These are phyloP conservation scores for Coprinopsis strossmayeri DNA, from an alignment of 768 basidiomycete genomes.

Conservation along the genomic window DNA sequence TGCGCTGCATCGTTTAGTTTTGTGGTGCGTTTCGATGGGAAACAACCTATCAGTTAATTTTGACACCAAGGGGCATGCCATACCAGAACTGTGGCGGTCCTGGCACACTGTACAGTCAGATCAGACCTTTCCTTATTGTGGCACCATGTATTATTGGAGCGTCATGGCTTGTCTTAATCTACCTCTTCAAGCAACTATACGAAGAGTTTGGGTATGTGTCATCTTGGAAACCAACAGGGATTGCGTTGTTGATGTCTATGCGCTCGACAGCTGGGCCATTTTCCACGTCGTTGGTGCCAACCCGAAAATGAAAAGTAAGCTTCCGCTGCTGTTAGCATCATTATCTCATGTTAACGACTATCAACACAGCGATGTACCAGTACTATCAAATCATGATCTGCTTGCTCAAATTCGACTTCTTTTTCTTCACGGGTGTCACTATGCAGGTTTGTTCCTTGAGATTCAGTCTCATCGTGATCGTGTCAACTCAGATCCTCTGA, in stretches of 20 bases:
- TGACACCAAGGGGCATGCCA: background rate
- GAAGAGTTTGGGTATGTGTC: conserved; percentile 72
- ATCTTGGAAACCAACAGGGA: background rate
- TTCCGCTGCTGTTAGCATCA: background rate
- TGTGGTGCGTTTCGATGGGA: conserved; percentile 29
- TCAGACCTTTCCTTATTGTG: conserved; percentile 65
- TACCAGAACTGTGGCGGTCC: conserved; percentile 41
- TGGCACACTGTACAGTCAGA: conserved; percentile 50
- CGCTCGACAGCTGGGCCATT: conserved; percentile 66
- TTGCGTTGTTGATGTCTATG: conserved; percentile 2
- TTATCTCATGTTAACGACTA: background rate
- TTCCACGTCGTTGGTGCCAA: conserved; percentile 88
- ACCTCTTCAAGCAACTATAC: conserved; percentile 66
- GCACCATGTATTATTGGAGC: conserved; percentile 62
- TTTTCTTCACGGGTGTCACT: conserved; percentile 80
- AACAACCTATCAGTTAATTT: background rate
- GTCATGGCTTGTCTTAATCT: conserved; percentile 62
- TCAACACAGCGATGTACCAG: conserved; percentile 70
- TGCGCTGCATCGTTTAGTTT: conserved; percentile 29
- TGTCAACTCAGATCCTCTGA: background rate
- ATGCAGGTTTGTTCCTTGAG: conserved; percentile 58
- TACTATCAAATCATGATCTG: conserved; percentile 86
- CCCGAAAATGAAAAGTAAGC: conserved; percentile 73
- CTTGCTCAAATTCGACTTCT: conserved; percentile 86
- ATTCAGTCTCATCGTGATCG: background rate